Evolutionary conservation across 2,329 filamentous ascomycete genomes (phyloP), one percentile per base, ranked within the genome.

Genomic region (Seiridium unicorne): DNA sequence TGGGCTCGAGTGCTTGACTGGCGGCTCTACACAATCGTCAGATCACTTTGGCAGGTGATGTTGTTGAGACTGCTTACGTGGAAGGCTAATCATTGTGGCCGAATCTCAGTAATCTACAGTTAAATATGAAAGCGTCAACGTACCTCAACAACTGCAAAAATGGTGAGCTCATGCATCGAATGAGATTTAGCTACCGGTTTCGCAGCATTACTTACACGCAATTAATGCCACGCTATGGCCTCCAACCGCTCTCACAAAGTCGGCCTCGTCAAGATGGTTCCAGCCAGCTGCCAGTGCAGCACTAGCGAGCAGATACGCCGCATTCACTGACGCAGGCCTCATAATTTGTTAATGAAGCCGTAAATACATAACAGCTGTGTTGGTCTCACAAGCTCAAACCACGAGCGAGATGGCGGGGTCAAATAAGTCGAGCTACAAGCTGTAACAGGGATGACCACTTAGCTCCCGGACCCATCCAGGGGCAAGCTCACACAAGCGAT

Each of bases 1-100:
- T 72, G 31, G 67, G 36, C 48, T 77, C 73, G 13, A 79, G 66
- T 8, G 66, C 62, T 63, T 71, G 65, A 51, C 72, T 73, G 7
- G 68, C 58, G 4, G 69, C 62, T 46, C 75, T 77, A 58, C 8
- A 49, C 26, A 26, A 26, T 5, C n/a, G 4, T 26, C 18, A 34
- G 26, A 26, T 11, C 9, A 31, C 8, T 11, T 4, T 26, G 47
- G 26, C 18, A 8, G 3, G 47, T 49, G n/a, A 31, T 34, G 8
- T 36, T n/a, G 5, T 55, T 13, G 18, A 26, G 8, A 11, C 34
- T 47, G 48, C 68, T 67, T 61, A 70, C 69, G 65, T 67, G 46
- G 66, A 67, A 35, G 68, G 65, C 65, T 71, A 53, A 26, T 26
- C 18, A 26, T 26, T 26, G 18, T 26, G 18, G 18, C 18, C 2